phyloP scores from a whole-genome alignment of 2,329 filamentous ascomycete species.

The Leptodontidium sp. region DNA sequence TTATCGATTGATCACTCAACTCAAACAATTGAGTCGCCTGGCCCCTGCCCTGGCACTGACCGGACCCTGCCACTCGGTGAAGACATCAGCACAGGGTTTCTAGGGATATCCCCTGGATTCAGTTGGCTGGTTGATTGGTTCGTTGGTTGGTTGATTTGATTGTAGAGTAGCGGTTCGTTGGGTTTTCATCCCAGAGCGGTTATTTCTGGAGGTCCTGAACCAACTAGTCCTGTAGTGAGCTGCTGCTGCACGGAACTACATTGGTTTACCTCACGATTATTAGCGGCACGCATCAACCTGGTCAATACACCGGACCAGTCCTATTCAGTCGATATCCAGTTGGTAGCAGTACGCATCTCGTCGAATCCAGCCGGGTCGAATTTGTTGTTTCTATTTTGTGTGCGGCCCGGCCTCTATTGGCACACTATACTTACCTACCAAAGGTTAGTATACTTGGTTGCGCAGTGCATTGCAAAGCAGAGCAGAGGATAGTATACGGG shows the following conservation, averaged over 20 bases:
- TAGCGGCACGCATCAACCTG: slow-evolving; percentile 9
- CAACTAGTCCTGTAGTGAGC: neutral
- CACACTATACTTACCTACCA: too few relatives aligned
- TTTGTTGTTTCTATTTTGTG: neutral
- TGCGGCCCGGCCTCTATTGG: neutral
- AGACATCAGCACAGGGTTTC: slow-evolving; percentile 1
- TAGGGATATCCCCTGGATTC: neutral
- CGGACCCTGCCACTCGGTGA: slow-evolving; percentile 2
- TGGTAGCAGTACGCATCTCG: neutral
- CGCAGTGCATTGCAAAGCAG: too few relatives aligned
- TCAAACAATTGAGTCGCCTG: too few relatives aligned
- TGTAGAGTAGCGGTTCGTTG: neutral
- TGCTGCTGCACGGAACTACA: slow-evolving; percentile 18
- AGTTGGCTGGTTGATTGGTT: neutral
- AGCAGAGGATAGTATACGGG: too few relatives aligned
- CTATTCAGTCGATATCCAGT: neutral
- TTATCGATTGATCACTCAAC: neutral
- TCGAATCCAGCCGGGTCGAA: neutral
- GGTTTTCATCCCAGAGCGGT: neutral
- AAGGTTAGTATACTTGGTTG: too few relatives aligned
- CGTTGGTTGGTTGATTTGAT: neutral
- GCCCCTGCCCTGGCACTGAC: neutral
- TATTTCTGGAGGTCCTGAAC: slow-evolving; percentile 11
- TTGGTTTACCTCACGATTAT: neutral
- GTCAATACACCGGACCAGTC: neutral